Evolutionary conservation across 2,329 filamentous ascomycete genomes (phyloP).

Genomic region (Fusarium chlamydosporum): DNA sequence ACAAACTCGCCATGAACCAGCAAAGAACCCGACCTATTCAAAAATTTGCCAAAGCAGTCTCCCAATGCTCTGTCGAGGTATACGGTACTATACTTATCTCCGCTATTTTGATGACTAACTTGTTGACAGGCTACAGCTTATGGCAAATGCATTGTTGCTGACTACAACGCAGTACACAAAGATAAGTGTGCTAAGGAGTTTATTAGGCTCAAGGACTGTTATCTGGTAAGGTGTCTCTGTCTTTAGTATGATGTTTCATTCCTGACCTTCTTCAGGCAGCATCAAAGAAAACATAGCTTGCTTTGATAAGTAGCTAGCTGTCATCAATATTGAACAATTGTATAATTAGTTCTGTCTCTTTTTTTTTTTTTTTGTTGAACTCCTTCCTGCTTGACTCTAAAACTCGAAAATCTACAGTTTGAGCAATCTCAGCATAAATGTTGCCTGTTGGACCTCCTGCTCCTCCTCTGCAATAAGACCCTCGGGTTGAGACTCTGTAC

Average conservation of each 20-base stretch:
- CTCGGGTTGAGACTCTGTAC: conserved; percentile 44
- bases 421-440: conserved; percentile 80
- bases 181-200: conserved; percentile 93
- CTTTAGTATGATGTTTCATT: background rate
- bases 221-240: conserved; percentile 72
- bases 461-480: conserved; percentile 82
- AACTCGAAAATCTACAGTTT: conserved; percentile 69
- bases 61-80: conserved; percentile 70
- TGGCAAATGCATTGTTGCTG: conserved; percentile 89
- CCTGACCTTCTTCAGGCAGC: conserved; percentile 44
- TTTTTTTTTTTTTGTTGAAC: conserved; percentile 18
- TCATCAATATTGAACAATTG: conserved; percentile 18
- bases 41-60: conserved; percentile 67
- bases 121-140: conserved; percentile 79
- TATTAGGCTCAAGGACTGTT: conserved; percentile 87
- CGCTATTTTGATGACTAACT: conserved; percentile 12
- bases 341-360: conserved; percentile 19
- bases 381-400: conserved; percentile 25
- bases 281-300: conserved; percentile 48
- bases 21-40: conserved; percentile 64
- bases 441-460: conserved; percentile 87
- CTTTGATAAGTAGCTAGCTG: conserved; percentile 3
- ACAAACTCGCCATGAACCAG: conserved; percentile 44
- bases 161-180: conserved; percentile 91
- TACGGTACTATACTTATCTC: conserved; percentile 25